These are phyloP conservation scores for Schizochytrium sp. DNA, from an alignment of 108 stramenopile species.

Conservation along the genomic window DNA sequence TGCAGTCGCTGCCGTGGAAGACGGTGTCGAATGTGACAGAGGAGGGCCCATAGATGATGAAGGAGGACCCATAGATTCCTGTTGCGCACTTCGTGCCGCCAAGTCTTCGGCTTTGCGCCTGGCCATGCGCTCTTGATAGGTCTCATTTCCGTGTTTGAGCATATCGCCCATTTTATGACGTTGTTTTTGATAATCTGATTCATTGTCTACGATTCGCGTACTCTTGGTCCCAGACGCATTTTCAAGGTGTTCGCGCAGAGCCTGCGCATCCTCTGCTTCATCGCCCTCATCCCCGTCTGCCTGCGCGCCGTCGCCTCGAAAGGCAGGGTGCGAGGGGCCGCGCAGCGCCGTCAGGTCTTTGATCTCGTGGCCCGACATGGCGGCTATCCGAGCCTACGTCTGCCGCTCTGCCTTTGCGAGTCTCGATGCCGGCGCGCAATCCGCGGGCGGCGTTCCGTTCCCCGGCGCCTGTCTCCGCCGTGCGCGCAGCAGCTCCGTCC, in stretches of 20 bases:
- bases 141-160: constrained; percentile 51
- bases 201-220: constrained; percentile 70
- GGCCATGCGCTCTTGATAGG: constrained; percentile 66
- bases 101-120: constrained; percentile 58
- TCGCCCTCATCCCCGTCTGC: constrained; percentile 29
- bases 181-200: constrained; percentile 75
- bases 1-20: constrained; percentile 58
- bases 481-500: too few species aligned
- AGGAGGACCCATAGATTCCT: background rate
- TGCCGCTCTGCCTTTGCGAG: too few species aligned
- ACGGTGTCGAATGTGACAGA: background rate
- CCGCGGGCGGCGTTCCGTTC: too few species aligned
- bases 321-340: background rate
- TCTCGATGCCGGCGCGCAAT: too few species aligned
- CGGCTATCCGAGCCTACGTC: too few species aligned
- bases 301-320: background rate
- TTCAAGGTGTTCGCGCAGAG: constrained; percentile 48
- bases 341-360: constrained; percentile 44
- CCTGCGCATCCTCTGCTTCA: constrained; percentile 51
- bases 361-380: constrained; percentile 11
- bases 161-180: constrained; percentile 30
- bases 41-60: background rate
- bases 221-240: constrained; percentile 67
- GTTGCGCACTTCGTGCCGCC: constrained; percentile 49
- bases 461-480: too few species aligned